Percentiles rank a stretch among this genome's conserved stretches.
phyloP scores from a whole-genome alignment of 75 land plant species.

The Pinus taeda region DNA sequence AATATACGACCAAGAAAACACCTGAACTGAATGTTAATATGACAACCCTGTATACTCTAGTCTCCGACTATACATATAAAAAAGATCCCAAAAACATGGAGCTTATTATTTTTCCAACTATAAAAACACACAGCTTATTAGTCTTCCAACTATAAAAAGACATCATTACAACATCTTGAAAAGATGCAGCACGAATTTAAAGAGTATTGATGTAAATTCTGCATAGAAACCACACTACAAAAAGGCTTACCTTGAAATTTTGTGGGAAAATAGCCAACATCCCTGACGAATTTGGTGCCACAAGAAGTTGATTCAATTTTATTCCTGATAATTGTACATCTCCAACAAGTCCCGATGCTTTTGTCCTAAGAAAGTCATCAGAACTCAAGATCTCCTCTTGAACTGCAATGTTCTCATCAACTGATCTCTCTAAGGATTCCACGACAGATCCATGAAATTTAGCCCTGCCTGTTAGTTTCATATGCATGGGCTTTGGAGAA shows the following conservation, averaged over 20 bases:
- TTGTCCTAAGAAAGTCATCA: conserved; percentile 2
- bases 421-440: conserved; percentile 5
- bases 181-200: background rate
- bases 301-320: conserved; percentile 84
- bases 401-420: conserved; percentile 13
- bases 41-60: background rate
- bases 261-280: conserved; percentile 57
- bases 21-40: background rate
- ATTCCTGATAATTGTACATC: conserved; percentile 83
- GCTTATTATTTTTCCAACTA: too few relatives aligned
- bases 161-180: background rate
- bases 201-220: background rate
- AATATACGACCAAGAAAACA: background rate
- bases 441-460: conserved; percentile 89
- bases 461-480: conserved; percentile 82
- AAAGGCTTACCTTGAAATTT: conserved; percentile 54
- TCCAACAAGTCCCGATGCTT: conserved; percentile 53
- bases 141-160: background rate
- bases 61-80: background rate
- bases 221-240: background rate
- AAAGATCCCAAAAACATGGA: background rate
- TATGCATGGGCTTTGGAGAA: conserved; percentile 63
- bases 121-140: background rate
- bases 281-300: conserved; percentile 89
- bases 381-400: conserved; percentile 6